Evolutionary conservation across 2,329 filamentous ascomycete species (phyloP).

Genomic region (Scytalidium sp.): DNA sequence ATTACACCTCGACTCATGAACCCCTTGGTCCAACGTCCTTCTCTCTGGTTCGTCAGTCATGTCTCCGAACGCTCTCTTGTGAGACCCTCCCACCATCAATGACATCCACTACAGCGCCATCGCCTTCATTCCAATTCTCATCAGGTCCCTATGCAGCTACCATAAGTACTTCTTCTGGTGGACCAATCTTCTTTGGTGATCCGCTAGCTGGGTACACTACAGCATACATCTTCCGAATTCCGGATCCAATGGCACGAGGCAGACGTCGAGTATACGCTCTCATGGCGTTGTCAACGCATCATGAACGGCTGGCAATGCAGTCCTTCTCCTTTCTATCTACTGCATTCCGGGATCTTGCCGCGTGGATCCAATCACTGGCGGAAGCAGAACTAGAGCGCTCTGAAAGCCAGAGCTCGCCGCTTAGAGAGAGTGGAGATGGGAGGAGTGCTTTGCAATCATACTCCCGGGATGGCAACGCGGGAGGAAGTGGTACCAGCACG

Average conservation of each 20-base stretch:
- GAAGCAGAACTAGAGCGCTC: conserved; percentile 57
- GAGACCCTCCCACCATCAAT: conserved; percentile 58
- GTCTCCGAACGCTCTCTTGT: conserved; percentile 63
- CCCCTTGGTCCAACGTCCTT: conserved; percentile 60
- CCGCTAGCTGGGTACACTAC: conserved; percentile 64
- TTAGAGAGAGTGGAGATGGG: conserved; percentile 3
- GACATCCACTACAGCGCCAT: conserved; percentile 32
- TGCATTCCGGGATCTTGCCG: conserved; percentile 61
- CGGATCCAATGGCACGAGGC: conserved; percentile 64
- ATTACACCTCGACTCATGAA: conserved; percentile 68
- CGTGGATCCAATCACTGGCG: conserved; percentile 63
- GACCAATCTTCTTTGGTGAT: conserved; percentile 68
- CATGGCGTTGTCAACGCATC: conserved; percentile 62
- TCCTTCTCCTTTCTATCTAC: conserved; percentile 60
- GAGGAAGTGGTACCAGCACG: conserved; percentile 11
- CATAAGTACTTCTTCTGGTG: conserved; percentile 53
- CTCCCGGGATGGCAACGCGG: not conserved
- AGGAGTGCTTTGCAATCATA: not conserved
- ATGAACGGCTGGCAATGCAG: conserved; percentile 63
- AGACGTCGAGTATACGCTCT: conserved; percentile 69
- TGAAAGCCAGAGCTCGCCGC: conserved; percentile 11
- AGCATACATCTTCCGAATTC: conserved; percentile 68
- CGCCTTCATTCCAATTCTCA: conserved; percentile 37
- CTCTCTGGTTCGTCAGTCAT: conserved; percentile 64
- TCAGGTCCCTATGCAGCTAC: conserved; percentile 35